Base-by-base conservation (phyloP, 345 rosid genomes). In the rapeseed (Brassica napus) region DNA sequence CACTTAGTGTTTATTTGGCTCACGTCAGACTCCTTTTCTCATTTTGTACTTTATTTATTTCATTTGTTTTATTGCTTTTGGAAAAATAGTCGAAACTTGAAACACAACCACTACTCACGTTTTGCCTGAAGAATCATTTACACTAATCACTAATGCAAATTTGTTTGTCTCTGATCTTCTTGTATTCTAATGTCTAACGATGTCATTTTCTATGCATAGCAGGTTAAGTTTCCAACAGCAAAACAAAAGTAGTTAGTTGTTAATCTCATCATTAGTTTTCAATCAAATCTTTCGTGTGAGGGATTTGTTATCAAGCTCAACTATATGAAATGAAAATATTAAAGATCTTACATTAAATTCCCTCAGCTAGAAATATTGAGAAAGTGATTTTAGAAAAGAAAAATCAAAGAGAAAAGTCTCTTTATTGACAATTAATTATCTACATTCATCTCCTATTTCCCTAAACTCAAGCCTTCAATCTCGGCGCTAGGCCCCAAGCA, bases 401-500 rank as follows among this genome's bases (percentile, higher is more conserved):
- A 16, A n/a, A 37, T 1, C 1, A 68, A 73, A 68, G 58, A 69
- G 55, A 80, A 74, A 65, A 65, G 66, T 76, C 21, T 28, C 23
- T 66, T 64, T 74, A 55, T 80, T 80, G 79, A 80, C 79, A 63
- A 62, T 80, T 80, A 67, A 64, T 75, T 39, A 39, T 60, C 23
- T 60, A 79, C 37, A 69, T 71, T 64, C 83, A 69, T 69, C 76
- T 69, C 5, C 76, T 70, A 69, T 54, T 64, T 10, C 70, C 83
- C 79, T 75, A 64, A 80, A 80, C 83, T 74, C 83, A 4, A 80
- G 79, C 83, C 79, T 64, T 80, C 76, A 80, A 75, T 80, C 80
- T 75, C 76, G 83, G 54, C 57, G 57, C 9, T 21, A 21, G 23
- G 23, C 63, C 80, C 72, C 72, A 65, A 63, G 70, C 83, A 74